Conservation (phyloP, 1,284 basidiomycete species). For the Bjerkandera adusta region DNA sequence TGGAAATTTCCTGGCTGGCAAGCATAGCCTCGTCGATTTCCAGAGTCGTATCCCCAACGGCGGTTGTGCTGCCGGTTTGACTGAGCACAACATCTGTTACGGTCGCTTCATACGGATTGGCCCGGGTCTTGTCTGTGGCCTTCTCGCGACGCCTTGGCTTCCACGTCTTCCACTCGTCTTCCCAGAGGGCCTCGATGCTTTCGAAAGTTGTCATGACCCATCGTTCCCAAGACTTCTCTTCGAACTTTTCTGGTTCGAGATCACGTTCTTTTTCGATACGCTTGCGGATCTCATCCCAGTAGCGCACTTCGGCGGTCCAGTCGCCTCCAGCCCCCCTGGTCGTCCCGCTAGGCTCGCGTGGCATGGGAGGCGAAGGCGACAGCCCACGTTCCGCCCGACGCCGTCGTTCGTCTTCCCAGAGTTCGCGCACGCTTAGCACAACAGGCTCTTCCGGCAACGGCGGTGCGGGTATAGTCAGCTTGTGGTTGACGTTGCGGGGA, state of each 20-base stretch:
- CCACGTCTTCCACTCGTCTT: slow-evolving; percentile 55
- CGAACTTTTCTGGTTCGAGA: slow-evolving; percentile 25
- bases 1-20: slow-evolving; percentile 48
- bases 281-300: slow-evolving; percentile 62
- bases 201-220: slow-evolving; percentile 89
- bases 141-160: slow-evolving; percentile 32
- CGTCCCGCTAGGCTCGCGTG: slow-evolving; percentile 61
- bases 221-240: slow-evolving; percentile 42
- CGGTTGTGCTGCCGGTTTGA: background rate
- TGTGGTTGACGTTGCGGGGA: slow-evolving; percentile 74
- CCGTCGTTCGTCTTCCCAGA: slow-evolving; percentile 92
- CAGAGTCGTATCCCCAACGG: slow-evolving; percentile 37
- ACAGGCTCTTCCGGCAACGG: slow-evolving; percentile 68
- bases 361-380: slow-evolving; percentile 63
- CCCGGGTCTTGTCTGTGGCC: slow-evolving; percentile 8
- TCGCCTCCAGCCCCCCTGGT: slow-evolving; percentile 52
- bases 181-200: slow-evolving; percentile 79
- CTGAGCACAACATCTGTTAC: slow-evolving; percentile 3
- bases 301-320: slow-evolving; percentile 70
- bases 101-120: slow-evolving; percentile 29
- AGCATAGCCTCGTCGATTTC: slow-evolving; percentile 58
- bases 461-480: slow-evolving; percentile 57
- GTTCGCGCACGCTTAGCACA: slow-evolving; percentile 84
- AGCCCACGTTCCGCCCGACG: slow-evolving; percentile 68
- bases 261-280: slow-evolving; percentile 53